phyloP scores from a whole-genome alignment of 140 eudicot genomes.

The Oenanthe javanica region DNA sequence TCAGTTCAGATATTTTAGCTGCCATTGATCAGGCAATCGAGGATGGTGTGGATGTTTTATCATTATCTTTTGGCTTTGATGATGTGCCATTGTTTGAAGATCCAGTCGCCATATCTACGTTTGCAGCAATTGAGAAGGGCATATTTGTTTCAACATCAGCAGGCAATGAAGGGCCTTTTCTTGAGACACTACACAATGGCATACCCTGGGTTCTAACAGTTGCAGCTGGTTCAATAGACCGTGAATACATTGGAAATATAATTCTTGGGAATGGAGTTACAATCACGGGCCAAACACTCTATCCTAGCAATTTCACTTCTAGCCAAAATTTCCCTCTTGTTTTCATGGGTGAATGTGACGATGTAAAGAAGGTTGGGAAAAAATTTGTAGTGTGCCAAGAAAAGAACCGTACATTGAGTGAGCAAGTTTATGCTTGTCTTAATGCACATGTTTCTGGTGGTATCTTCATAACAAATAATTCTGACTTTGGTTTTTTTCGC shows the following conservation, averaged over 20 bases:
- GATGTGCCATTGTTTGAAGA: not conserved
- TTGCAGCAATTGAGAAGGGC: slow-evolving; percentile 1
- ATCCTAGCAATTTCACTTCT: not conserved
- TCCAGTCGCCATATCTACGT: slow-evolving; percentile 1
- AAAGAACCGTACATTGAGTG: not conserved
- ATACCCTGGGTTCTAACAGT: slow-evolving; percentile 7
- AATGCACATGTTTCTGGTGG: not conserved
- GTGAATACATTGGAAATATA: not conserved
- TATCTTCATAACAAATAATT: not conserved
- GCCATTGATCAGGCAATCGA: slow-evolving; percentile 3
- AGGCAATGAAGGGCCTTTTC: not conserved
- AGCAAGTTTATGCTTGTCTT: not conserved
- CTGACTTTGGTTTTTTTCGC: not conserved
- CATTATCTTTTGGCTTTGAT: not conserved
- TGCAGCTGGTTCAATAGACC: slow-evolving; percentile 7
- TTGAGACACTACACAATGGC: slow-evolving; percentile 3
- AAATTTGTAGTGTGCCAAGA: not conserved
- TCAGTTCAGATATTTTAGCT: not conserved
- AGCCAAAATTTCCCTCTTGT: not conserved
- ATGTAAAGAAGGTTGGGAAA: not conserved
- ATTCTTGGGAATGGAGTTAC: not conserved
- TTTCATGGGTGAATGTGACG: not conserved
- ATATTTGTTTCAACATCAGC: slow-evolving; percentile 6
- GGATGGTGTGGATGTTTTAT: slow-evolving; percentile 1
- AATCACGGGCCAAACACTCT: not conserved